Evolutionary conservation across 1,284 basidiomycete species (phyloP).

Genomic region (Trichosporon sp.): DNA sequence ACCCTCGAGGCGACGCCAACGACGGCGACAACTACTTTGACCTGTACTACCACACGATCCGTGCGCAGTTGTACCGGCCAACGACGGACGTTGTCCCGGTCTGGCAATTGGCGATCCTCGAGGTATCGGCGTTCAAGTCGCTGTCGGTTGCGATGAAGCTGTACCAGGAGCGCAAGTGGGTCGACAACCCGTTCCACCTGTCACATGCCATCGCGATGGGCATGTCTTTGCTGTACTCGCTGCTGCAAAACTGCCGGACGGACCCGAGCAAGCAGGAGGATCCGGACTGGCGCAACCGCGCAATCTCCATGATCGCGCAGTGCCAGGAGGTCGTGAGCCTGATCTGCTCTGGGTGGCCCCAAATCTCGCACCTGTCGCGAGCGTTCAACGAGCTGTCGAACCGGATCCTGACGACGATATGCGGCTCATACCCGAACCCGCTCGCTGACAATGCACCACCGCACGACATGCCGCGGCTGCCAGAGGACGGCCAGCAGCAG

Average conservation of each 20-base stretch:
- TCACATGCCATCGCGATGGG: conserved; percentile 24
- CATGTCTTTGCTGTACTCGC: conserved; percentile 22
- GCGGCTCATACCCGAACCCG: conserved; percentile 10
- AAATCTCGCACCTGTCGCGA: conserved; percentile 6
- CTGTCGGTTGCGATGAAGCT: conserved; percentile 12
- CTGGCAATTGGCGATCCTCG: conserved; percentile 15
- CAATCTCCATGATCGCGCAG: conserved; percentile 12
- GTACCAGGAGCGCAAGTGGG: conserved; percentile 18
- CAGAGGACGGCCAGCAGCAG: neutral
- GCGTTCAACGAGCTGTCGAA: conserved; percentile 14
- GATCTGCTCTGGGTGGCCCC: conserved; percentile 5
- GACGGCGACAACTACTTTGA: conserved; percentile 21
- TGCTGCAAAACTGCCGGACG: conserved; percentile 18
- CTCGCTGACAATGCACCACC: neutral
- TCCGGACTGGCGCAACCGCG: conserved; percentile 8
- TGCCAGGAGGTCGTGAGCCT: conserved; percentile 2
- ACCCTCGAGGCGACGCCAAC: too few relatives aligned
- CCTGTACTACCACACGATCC: conserved; percentile 26
- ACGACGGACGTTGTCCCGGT: neutral
- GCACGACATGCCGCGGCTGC: neutral
- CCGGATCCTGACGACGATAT: conserved; percentile 2
- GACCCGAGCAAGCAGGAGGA: conserved; percentile 13
- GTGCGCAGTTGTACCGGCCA: conserved; percentile 23
- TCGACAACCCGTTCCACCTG: conserved; percentile 27
- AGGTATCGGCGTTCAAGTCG: conserved; percentile 20